Base-by-base conservation (phyloP, 257 asterid genomes). In the Gynochthodes officinalis region DNA sequence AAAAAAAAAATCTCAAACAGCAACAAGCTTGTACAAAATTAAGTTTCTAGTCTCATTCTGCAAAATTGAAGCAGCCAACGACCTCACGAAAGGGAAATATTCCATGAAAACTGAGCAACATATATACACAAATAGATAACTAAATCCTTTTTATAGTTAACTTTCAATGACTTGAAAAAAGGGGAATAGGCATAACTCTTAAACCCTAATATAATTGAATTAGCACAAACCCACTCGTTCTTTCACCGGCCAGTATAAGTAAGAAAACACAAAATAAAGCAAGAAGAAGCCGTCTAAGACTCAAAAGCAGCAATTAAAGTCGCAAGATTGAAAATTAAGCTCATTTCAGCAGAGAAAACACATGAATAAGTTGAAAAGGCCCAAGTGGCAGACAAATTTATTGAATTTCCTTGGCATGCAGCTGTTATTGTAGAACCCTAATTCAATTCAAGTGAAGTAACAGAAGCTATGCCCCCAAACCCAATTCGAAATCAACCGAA, bases 371-470 rank as follows among this genome's bases (percentile, higher is more conserved):
- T 7, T 8, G 19, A 59, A 57, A 60, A n/a, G 8, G 4, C 5
- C n/a, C 11, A 27, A 46, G 27, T 7, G 27, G 18, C 1, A 13
- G 15, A 67, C 16, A 48, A 48, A 2, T 16, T 42, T 35, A 30
- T 21, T n/a, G 32, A 69, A 14, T 13, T 52, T 12, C 14, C 21
- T 19, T 9, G 37, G 9, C 61, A 19, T 30, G 72, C 61, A 68
- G 72, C 4, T 9, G 2, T 3, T 11, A 2, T 43, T n/a, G 57
- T 57, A 28, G 48, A 80, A 80, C 87, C 87, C 87, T 83, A 80
- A 77, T 75, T 80, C 46, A 67, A 64, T 35, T 64, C n/a, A 72
- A 44, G 43, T 44, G 44, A 58, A 46, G 13, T 2, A 33, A 39
- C 5, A 58, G 37, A 37, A 13, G 32, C 5, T 25, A 44, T 28